Percentiles rank a stretch among this genome's conserved stretches.
Conservation (phyloP, 2,329 filamentous ascomycete species). For the Botryotinia calthae region DNA sequence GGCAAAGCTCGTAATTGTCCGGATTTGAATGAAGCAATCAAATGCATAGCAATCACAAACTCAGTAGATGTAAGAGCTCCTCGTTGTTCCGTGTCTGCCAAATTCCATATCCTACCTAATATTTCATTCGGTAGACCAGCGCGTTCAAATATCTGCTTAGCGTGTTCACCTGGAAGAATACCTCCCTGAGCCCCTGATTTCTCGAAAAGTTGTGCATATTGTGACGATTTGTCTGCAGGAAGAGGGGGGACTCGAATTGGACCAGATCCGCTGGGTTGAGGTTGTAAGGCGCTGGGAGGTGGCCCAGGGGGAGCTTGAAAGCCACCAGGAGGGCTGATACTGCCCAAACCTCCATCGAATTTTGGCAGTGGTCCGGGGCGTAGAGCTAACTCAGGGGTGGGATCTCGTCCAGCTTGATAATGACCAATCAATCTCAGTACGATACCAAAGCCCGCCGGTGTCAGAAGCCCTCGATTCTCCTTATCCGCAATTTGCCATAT, state of each 20-base stretch:
- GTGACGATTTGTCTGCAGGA: slow-evolving; percentile 81
- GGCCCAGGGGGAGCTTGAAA: slow-evolving; percentile 50
- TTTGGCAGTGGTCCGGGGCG: slow-evolving; percentile 85
- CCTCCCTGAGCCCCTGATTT: slow-evolving; percentile 77
- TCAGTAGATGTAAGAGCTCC: slow-evolving; percentile 84
- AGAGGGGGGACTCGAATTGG: slow-evolving; percentile 86
- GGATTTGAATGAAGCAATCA: slow-evolving; percentile 87
- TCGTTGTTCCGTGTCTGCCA: slow-evolving; percentile 90
- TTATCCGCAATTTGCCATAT: slow-evolving; percentile 99
- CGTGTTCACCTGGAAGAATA: slow-evolving; percentile 77
- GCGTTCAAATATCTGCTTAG: slow-evolving; percentile 93
- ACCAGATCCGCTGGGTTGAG: slow-evolving; percentile 59
- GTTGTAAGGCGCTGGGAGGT: slow-evolving; percentile 46
- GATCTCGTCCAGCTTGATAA: slow-evolving; percentile 83
- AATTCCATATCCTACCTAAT: slow-evolving; percentile 91
- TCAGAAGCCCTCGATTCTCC: slow-evolving; percentile 92
- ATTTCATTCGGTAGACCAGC: slow-evolving; percentile 86
- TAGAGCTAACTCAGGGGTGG: slow-evolving; percentile 76
- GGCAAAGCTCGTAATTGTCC: slow-evolving; percentile 78
- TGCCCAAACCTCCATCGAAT: slow-evolving; percentile 70
- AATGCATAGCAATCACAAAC: slow-evolving; percentile 97
- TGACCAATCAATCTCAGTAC: slow-evolving; percentile 93
- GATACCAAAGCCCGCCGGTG: slow-evolving; percentile 87
- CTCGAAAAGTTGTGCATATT: slow-evolving; percentile 89
- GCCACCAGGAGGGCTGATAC: slow-evolving; percentile 40